Evolutionary conservation across 1,139 yeast species (phyloP).

Genomic region (Yarrowia galli): DNA sequence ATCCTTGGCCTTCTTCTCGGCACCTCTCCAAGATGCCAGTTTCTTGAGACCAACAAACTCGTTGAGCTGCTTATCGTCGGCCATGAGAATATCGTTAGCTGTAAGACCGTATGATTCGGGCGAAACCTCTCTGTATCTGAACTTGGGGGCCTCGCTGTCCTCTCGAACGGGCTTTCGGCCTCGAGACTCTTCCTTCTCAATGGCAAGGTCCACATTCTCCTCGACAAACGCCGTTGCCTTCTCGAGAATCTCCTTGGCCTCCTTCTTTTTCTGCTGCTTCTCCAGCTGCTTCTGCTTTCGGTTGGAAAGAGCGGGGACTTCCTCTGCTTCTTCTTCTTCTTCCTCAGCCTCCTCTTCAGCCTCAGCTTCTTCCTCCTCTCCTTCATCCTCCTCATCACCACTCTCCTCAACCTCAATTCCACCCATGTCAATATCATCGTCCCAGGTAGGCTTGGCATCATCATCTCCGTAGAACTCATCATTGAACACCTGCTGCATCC

Average conservation of each 20-base stretch:
- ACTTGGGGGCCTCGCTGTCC: constrained; percentile 67
- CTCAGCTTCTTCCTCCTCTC: constrained; percentile 47
- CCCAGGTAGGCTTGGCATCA: constrained; percentile 62
- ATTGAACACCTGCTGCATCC: constrained; percentile 84
- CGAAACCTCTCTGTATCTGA: constrained; percentile 91
- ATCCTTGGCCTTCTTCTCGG: constrained; percentile 76
- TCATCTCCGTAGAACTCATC: constrained; percentile 74
- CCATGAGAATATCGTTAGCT: constrained; percentile 84
- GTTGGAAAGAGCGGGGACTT: constrained; percentile 42
- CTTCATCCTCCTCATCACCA: constrained; percentile 48
- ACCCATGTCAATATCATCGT: constrained; percentile 53
- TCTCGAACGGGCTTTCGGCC: constrained; percentile 42
- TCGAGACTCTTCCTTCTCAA: constrained; percentile 47
- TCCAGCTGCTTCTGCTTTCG: constrained; percentile 52
- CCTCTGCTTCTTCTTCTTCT: constrained; percentile 45
- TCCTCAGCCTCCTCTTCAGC: constrained; percentile 46
- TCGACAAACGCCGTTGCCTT: constrained; percentile 78
- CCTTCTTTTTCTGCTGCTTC: constrained; percentile 68
- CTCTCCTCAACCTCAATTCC: constrained; percentile 42
- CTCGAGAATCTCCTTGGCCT: constrained; percentile 65
- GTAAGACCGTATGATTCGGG: constrained; percentile 92
- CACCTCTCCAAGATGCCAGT: constrained; percentile 89
- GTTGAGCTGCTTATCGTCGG: constrained; percentile 86
- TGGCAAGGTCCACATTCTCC: constrained; percentile 54
- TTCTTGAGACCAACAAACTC: constrained; percentile 86